These are phyloP conservation scores for Arachnomyces sp. DNA, from an alignment of 2,329 filamentous ascomycete genomes.

Conservation along the genomic window DNA sequence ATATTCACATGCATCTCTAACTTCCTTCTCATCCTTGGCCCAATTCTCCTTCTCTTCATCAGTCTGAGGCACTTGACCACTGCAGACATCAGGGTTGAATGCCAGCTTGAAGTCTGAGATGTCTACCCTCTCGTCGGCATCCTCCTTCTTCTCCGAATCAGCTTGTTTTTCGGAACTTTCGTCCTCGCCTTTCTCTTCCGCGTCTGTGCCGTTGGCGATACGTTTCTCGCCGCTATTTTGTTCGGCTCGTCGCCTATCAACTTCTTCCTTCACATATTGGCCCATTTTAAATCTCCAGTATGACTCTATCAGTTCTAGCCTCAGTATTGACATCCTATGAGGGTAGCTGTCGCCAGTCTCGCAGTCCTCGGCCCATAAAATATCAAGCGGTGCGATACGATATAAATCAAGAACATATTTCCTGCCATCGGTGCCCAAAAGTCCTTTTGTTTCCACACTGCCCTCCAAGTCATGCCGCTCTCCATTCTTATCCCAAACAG, in stretches of 20 bases:
- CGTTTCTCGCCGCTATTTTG: conserved; percentile 27
- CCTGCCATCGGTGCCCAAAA: conserved; percentile 91
- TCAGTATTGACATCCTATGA: conserved; percentile 90
- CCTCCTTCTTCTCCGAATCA: conserved; percentile 35
- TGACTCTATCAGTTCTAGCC: conserved; percentile 80
- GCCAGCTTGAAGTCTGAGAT: conserved; percentile 79
- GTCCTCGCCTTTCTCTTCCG: conserved; percentile 28
- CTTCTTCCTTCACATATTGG: conserved; percentile 75
- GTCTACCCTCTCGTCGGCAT: conserved; percentile 61
- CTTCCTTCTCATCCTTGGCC: conserved; percentile 77
- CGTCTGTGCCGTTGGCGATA: conserved; percentile 21
- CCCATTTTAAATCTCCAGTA: conserved; percentile 80
- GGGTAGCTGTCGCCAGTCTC: conserved; percentile 62
- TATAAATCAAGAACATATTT: conserved; percentile 98
- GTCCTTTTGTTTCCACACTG: conserved; percentile 94
- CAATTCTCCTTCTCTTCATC: conserved; percentile 81
- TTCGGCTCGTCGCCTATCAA: conserved; percentile 54
- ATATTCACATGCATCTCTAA: conserved; percentile 74
- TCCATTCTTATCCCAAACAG: conserved; percentile 95
- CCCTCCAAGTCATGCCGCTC: conserved; percentile 86
- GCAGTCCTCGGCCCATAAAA: conserved; percentile 79
- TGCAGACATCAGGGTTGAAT: conserved; percentile 93
- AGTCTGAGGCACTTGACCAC: conserved; percentile 81
- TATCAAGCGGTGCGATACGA: conserved; percentile 84
- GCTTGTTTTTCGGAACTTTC: conserved; percentile 36